Conservation (phyloP, 2,329 filamentous ascomycete genomes). For the Emmonsiellopsis sp. region DNA sequence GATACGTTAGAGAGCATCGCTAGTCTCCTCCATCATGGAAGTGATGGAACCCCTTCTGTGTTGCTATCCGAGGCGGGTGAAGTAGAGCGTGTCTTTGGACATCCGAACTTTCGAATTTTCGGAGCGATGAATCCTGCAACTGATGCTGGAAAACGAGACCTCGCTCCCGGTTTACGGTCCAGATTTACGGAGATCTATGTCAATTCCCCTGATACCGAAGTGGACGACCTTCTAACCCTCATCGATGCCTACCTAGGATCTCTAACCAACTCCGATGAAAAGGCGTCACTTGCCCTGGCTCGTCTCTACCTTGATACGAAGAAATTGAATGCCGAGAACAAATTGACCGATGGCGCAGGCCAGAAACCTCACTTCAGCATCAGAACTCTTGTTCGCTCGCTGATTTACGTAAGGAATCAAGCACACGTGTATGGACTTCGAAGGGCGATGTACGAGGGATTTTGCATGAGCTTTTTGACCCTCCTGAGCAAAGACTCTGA, state of each 20-base stretch:
- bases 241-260: conserved; percentile 80
- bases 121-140: conserved; percentile 99
- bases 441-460: conserved; percentile 84
- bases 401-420: conserved; percentile 82
- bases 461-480: conserved; percentile 96
- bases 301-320: conserved; percentile 84
- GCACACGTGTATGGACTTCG: conserved; percentile 75
- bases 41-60: conserved; percentile 66
- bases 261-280: conserved; percentile 60
- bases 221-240: conserved; percentile 78
- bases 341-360: conserved; percentile 86
- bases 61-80: conserved; percentile 88
- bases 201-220: conserved; percentile 74
- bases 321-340: conserved; percentile 67
- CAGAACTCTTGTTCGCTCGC: conserved; percentile 78
- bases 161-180: conserved; percentile 79
- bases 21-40: conserved; percentile 69
- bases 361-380: conserved; percentile 97
- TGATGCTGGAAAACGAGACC: conserved; percentile 89
- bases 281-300: conserved; percentile 71
- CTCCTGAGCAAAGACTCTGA: conserved; percentile 77
- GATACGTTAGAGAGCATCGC: conserved; percentile 92
- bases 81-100: conserved; percentile 79
- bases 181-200: conserved; percentile 96
- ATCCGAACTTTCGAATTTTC: conserved; percentile 91